Evolutionary conservation across 208 protist genomes (phyloP), one percentile per base, ranked within the genome.

Genomic region (Porcisia deanei): DNA sequence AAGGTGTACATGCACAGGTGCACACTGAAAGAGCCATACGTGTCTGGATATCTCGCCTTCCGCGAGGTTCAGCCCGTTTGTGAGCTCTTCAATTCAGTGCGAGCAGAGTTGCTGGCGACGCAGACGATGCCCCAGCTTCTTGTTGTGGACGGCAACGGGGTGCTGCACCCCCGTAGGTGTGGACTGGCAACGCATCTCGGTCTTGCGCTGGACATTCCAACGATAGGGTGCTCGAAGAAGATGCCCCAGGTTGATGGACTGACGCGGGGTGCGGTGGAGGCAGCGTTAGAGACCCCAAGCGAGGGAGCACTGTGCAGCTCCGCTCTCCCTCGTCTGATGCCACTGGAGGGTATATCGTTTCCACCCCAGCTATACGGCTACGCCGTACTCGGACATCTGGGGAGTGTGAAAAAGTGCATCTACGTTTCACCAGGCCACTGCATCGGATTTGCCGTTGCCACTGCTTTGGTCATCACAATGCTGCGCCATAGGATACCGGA

Each of bases 111-210:
- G 9, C 49, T 58, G 39, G 83, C 73, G 10, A 76, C 34, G 37
- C 58, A 55, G 53, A 79, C 57, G 67, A 76, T 84, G 71, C 93
- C 92, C 37, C 93, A 99, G 63, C 71, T 99, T 14, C 74, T 99
- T 30, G 55, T 99, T 1, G 88, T 99, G 8, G 98, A 99, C 75
- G 98, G 98, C 18, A 99, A 99, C 73, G 98, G 98, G 3, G 86
- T 98, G 3, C 89, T 98, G 47, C 98, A 99, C 66, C 94, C 88
- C 43, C 75, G 95, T 12, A 89, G 95, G 12, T 97, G 97, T 67
- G 98, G 98, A 6, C 78, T 98, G 3, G 98, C 98, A 10, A 97
- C 87, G 43, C 98, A 99, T 77, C 82, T 99, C 4, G 98, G 98
- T 41, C 93, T 99, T 3, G 65, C 95, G 6, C 67, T 91, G 0